Evolutionary conservation across 2,329 filamentous ascomycete species (phyloP).

Genomic region (Fusarium subglutinans): DNA sequence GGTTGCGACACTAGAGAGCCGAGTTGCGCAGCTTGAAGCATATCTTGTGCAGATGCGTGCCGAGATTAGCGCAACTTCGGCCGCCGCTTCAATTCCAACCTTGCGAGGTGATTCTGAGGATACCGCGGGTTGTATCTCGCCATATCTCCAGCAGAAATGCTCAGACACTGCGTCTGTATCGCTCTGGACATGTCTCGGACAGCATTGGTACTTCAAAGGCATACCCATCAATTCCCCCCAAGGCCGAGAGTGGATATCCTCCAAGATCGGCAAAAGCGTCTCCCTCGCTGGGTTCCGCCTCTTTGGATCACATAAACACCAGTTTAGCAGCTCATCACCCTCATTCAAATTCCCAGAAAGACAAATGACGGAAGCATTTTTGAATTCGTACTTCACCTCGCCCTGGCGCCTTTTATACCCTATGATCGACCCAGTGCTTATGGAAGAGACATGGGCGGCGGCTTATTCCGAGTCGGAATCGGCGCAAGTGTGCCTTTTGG

Average conservation of each 20-base stretch:
- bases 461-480: not conserved
- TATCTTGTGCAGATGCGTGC: not conserved
- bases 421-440: not conserved
- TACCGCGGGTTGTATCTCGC: not conserved
- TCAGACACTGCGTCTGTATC: accelerated
- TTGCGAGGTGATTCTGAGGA: not conserved
- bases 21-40: not conserved
- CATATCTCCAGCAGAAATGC: accelerated
- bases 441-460: not conserved
- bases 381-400: not conserved
- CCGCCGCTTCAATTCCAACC: not conserved
- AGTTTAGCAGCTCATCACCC: not conserved
- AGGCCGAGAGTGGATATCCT: not conserved
- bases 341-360: not conserved
- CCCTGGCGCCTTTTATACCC: not conserved
- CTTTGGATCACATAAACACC: not conserved
- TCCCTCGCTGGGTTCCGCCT: not conserved
- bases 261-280: not conserved
- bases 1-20: not conserved
- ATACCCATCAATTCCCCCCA: not conserved
- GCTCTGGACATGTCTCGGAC: not conserved
- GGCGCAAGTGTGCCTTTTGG: not conserved
- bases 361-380: not conserved
- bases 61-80: not conserved
- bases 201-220: slow-evolving; percentile 8